These are phyloP conservation scores for Saturnispora zaruensis DNA, from an alignment of 805 yeast genomes.

Conservation along the genomic window DNA sequence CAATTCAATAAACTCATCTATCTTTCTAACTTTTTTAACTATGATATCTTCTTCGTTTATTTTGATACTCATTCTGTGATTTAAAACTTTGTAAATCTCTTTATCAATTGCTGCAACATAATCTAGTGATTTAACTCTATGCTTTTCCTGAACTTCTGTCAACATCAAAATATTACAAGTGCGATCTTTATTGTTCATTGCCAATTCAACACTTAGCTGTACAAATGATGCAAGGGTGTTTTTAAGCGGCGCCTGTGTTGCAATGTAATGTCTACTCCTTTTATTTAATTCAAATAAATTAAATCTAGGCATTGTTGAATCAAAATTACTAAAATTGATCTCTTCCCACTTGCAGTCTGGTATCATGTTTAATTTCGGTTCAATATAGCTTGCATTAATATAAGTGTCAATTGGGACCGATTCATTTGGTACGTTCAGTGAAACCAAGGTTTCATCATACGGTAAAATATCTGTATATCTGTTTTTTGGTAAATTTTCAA, in stretches of 20 bases:
- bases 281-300: not conserved
- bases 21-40: not conserved
- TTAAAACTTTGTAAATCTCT: not conserved
- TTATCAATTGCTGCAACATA: constrained; percentile 4
- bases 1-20: constrained; percentile 8
- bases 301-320: not conserved
- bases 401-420: constrained; percentile 27
- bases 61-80: not conserved
- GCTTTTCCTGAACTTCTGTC: constrained; percentile 49
- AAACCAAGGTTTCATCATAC: constrained; percentile 51
- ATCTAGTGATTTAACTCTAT: constrained; percentile 31
- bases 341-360: not conserved
- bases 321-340: not conserved
- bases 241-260: constrained; percentile 58
- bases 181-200: constrained; percentile 12
- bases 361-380: constrained; percentile 13
- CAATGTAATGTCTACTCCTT: constrained; percentile 37
- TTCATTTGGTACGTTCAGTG: not conserved
- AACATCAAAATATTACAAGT: constrained; percentile 57
- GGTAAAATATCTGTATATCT: constrained; percentile 59
- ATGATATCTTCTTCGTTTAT: not conserved
- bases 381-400: constrained; percentile 32
- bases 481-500: constrained; percentile 26
- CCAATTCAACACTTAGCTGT: constrained; percentile 25
- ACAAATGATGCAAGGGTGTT: constrained; percentile 38